Conservation (phyloP, 176 grass and related monocot species). For the Oryza australiensis region DNA sequence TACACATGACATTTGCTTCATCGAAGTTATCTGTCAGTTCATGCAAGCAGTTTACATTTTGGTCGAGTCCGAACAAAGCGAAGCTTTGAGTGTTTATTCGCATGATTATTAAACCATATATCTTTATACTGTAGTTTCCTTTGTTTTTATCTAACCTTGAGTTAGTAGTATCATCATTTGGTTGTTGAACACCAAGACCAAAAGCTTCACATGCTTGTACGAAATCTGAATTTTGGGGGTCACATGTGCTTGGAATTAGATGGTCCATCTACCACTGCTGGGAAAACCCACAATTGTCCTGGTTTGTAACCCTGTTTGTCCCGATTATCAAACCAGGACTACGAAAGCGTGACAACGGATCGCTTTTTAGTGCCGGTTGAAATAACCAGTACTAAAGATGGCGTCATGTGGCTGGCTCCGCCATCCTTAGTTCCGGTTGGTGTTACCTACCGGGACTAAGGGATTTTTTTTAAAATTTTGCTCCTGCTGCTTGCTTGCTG, state of each 20-base stretch:
- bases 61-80: not conserved
- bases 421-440: too few species aligned
- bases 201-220: not conserved
- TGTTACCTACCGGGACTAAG: too few species aligned
- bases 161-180: not conserved
- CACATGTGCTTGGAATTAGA: constrained; percentile 22
- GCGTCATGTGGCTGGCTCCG: too few species aligned
- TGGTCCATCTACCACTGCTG: too few species aligned
- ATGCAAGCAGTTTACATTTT: not conserved
- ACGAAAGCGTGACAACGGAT: too few species aligned
- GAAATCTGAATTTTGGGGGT: not conserved
- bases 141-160: not conserved
- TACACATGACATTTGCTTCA: not conserved
- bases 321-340: too few species aligned
- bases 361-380: too few species aligned
- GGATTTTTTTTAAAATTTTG: too few species aligned
- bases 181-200: not conserved
- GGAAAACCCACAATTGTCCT: too few species aligned
- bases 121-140: not conserved
- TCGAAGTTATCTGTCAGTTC: not conserved
- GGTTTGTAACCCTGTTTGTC: too few species aligned
- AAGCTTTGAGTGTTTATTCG: not conserved
- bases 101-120: not conserved
- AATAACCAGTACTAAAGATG: too few species aligned
- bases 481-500: too few species aligned